Percentiles rank a stretch among this genome's conserved stretches.
Evolutionary conservation across 2,329 filamentous ascomycete species (phyloP).

Genomic region (Ophiosphaerella narmari): DNA sequence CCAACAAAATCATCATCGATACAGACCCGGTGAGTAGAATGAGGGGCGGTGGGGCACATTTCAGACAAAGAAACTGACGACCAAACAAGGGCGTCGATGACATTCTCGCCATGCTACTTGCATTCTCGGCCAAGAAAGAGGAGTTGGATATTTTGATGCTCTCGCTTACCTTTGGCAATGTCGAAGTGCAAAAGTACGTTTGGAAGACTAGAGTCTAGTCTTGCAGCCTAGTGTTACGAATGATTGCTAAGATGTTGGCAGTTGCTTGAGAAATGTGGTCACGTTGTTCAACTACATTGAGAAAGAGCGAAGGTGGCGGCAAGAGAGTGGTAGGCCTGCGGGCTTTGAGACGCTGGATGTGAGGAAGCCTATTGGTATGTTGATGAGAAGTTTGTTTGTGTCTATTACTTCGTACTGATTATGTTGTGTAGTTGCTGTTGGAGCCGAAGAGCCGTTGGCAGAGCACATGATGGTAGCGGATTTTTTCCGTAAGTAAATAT

Average conservation of each 20-base stretch:
- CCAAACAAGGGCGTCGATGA: constrained; percentile 79
- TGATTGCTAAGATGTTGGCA: constrained; percentile 40
- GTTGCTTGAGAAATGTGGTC: constrained; percentile 85
- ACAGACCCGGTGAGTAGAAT: constrained; percentile 76
- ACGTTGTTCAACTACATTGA: constrained; percentile 91
- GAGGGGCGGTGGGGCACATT: constrained; percentile 9
- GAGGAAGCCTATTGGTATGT: constrained; percentile 68
- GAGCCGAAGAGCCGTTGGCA: constrained; percentile 82
- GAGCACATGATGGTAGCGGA: constrained; percentile 72
- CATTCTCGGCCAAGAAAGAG: constrained; percentile 77
- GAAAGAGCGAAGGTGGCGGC: constrained; percentile 84
- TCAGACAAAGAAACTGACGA: neutral
- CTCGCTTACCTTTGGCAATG: constrained; percentile 92
- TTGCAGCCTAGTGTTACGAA: neutral
- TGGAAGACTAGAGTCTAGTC: neutral
- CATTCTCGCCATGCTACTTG: constrained; percentile 83
- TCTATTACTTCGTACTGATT: neutral
- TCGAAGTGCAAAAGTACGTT: constrained; percentile 77
- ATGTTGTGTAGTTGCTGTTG: constrained; percentile 68
- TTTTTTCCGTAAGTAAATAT: constrained; percentile 74
- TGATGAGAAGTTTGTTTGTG: neutral
- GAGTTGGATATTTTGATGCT: constrained; percentile 86
- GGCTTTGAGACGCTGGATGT: constrained; percentile 75
- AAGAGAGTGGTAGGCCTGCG: constrained; percentile 65
- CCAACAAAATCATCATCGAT: constrained; percentile 82